Conservation (phyloP, 2,329 filamentous ascomycete genomes). For the Venturia oleaginea region DNA sequence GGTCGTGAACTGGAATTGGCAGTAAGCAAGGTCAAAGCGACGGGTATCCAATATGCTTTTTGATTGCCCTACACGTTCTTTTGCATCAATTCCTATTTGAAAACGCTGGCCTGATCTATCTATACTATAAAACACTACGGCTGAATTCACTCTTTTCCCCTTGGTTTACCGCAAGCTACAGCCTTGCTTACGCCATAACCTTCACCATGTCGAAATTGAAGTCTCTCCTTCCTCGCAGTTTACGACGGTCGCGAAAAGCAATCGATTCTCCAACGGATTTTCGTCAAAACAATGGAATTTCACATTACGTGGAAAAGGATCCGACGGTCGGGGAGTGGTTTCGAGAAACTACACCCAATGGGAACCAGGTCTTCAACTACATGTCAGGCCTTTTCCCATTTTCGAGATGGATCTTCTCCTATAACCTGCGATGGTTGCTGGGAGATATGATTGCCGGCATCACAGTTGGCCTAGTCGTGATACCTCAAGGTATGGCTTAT, state of each 20-base stretch:
- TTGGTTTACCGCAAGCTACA: neutral
- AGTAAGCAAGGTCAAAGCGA: neutral
- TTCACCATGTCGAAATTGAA: neutral
- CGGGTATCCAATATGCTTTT: neutral
- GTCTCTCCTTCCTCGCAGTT: neutral
- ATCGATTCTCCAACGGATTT: neutral
- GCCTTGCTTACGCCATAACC: neutral
- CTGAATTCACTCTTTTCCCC: neutral
- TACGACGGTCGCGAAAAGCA: neutral
- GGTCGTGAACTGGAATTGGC: neutral
- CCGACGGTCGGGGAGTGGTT: conserved; percentile 13
- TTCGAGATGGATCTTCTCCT: conserved; percentile 6
- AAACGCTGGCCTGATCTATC: neutral
- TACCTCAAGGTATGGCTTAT: conserved; percentile 94
- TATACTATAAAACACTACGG: neutral
- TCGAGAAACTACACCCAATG: neutral
- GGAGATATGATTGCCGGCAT: conserved; percentile 34
- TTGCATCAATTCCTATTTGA: neutral
- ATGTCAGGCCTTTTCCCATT: conserved; percentile 12
- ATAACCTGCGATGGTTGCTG: conserved; percentile 14
- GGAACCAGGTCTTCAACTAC: neutral
- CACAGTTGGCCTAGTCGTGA: conserved; percentile 69
- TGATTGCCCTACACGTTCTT: neutral
- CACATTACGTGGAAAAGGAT: conserved; percentile 9
- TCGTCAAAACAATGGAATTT: neutral